Conservation (phyloP, 2,329 filamentous ascomycete species). For the Colletotrichum sublineola region DNA sequence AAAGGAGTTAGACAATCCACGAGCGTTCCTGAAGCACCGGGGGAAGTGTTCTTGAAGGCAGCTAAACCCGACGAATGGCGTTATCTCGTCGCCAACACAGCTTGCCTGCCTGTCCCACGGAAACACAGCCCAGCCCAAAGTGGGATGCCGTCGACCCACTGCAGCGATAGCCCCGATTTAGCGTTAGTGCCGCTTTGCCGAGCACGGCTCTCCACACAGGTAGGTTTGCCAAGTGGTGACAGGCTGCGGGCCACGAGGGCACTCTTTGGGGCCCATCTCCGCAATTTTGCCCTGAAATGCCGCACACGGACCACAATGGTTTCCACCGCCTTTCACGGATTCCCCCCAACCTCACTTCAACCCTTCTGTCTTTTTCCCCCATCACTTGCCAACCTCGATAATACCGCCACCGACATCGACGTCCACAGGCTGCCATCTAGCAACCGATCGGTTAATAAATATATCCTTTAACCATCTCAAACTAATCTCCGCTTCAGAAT, state of each 20-base stretch:
- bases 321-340: conserved; percentile 32
- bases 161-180: conserved; percentile 14
- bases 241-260: conserved; percentile 9
- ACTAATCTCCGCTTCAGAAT: conserved; percentile 38
- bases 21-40: background rate
- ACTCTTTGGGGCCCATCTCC: conserved; percentile 21
- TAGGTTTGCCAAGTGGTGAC: background rate
- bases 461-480: background rate
- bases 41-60: background rate
- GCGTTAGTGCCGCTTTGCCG: conserved; percentile 10
- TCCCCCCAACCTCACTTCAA: conserved; percentile 28
- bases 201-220: background rate
- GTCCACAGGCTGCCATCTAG: background rate
- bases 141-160: conserved; percentile 23
- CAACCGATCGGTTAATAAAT: conserved; percentile 2
- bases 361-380: background rate
- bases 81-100: conserved; percentile 29
- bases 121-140: conserved; percentile 9
- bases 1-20: background rate
- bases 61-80: conserved; percentile 12
- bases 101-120: conserved; percentile 20
- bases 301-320: conserved; percentile 36
- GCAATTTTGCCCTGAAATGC: conserved; percentile 32
- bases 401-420: background rate
- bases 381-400: background rate